Conservation (phyloP, 2,329 filamentous ascomycete genomes). For the Fusarium setosum region DNA sequence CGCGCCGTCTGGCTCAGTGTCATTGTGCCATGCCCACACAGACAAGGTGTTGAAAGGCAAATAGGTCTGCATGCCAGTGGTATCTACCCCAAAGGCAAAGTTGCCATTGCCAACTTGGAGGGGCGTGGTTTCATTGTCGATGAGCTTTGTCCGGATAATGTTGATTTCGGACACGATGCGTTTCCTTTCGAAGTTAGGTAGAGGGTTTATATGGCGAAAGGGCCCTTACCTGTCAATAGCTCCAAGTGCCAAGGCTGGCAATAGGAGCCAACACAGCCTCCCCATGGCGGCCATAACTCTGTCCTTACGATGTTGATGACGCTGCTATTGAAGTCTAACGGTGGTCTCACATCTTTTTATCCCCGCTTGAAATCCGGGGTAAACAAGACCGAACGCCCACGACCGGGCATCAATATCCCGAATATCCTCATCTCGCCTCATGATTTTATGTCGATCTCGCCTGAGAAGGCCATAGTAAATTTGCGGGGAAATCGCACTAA, state of each 20-base stretch:
- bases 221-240: constrained; percentile 4
- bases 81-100: constrained; percentile 60
- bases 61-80: constrained; percentile 58
- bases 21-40: constrained; percentile 63
- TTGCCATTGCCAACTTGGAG: constrained; percentile 63
- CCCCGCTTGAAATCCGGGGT: constrained; percentile 5
- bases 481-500: too few relatives aligned
- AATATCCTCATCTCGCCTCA: neutral
- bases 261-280: neutral
- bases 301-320: neutral
- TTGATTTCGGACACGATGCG: constrained; percentile 36
- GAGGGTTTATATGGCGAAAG: neutral
- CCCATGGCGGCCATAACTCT: neutral
- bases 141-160: constrained; percentile 35
- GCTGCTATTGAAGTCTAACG: neutral
- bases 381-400: neutral
- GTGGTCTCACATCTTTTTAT: neutral
- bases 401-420: constrained; percentile 8
- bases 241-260: constrained; percentile 3
- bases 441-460: neutral
- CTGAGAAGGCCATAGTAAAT: neutral
- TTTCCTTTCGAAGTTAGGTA: constrained; percentile 20
- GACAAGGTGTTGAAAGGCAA: constrained; percentile 59
- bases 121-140: constrained; percentile 56
- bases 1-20: constrained; percentile 54